Base-by-base conservation (phyloP, 139 green algal species). In the Auxenochlorella pyrenoidosa region DNA sequence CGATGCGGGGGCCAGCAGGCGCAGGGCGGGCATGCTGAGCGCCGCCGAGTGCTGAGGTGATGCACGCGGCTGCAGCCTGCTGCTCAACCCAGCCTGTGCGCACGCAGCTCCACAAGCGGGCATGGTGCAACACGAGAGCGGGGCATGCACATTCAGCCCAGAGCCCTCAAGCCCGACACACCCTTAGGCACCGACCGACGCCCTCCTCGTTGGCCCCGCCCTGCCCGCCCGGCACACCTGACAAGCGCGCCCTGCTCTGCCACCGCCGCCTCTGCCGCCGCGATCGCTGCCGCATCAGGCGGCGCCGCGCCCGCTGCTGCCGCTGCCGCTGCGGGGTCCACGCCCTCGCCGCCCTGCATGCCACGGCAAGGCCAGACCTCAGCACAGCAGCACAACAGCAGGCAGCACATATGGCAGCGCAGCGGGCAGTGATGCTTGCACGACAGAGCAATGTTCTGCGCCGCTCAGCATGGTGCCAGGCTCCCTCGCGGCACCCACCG, bases 211-310 rank as follows among this genome's bases (percentile, higher is more conserved):
- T n/a, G n/a, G 21, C 41, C 3, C 26, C 3, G 18, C 10, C 19
- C 12, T 10, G 2, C 10, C 41, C 1, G 47, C 40, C 40, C 0
- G 36, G 13, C 54, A 0, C 36, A 54, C 68, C 82, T 40, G n/a
- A 87, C 72, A 30, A 77, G 36, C 6, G 82, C 70, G 6, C 36
- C 82, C 82, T 87, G 82, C 68, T 70, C 82, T 47, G 68, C 44
- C 68, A 87, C 82, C 47, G 82, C 82, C 82, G 70, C 68, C 82
- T 87, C 70, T 81, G 82, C 82, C 38, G 79, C 79, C 36, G 79
- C 79, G 36, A 84, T 38, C 36, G 51, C 21, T 58, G 72, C 79
- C 12, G 36, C 22, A 2, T 3, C 28, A 36, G 79, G 79, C 12
- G 79, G 79, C 34, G 58, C 36, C 6, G 21, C 75, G 44, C 75